phyloP scores from a whole-genome alignment of 2,329 filamentous ascomycete species.

The Clarireedia hainanense region DNA sequence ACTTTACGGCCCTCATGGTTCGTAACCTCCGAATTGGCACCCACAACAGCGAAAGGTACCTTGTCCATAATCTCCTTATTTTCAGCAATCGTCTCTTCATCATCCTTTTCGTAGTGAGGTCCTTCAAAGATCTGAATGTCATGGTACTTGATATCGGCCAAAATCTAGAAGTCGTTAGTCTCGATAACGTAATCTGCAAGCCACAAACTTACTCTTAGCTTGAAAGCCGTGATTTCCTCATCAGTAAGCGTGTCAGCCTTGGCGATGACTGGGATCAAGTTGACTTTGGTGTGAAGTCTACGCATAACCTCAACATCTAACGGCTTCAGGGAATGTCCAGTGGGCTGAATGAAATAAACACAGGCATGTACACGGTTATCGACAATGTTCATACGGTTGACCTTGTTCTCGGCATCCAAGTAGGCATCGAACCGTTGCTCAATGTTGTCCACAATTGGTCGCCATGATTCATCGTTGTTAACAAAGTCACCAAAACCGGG shows the following conservation, averaged over 20 bases:
- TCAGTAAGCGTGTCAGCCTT: slow-evolving; percentile 98
- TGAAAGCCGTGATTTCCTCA: slow-evolving; percentile 90
- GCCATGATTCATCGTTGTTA: slow-evolving; percentile 99
- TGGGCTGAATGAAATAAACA: slow-evolving; percentile 99
- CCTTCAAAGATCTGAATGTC: slow-evolving; percentile 99
- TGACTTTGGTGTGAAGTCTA: slow-evolving; percentile 99
- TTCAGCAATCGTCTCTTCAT: slow-evolving; percentile 98
- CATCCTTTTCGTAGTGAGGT: slow-evolving; percentile 94
- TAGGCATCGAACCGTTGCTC: slow-evolving; percentile 98
- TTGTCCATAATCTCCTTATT: slow-evolving; percentile 99
- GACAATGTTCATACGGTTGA: slow-evolving; percentile 99
- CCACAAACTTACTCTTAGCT: slow-evolving; percentile 73
- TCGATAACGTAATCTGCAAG: neutral
- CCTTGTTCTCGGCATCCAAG: slow-evolving; percentile 98
- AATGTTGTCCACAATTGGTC: slow-evolving; percentile 98
- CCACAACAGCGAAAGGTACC: slow-evolving; percentile 96
- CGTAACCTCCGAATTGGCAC: slow-evolving; percentile 89
- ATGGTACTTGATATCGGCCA: slow-evolving; percentile 94
- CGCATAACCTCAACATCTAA: slow-evolving; percentile 99
- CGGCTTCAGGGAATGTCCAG: slow-evolving; percentile 95
- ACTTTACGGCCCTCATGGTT: slow-evolving; percentile 91
- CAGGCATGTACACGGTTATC: slow-evolving; percentile 99
- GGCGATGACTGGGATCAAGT: slow-evolving; percentile 97
- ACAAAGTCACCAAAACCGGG: slow-evolving; percentile 98
- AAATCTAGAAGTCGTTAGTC: slow-evolving; percentile 56